These are phyloP conservation scores for Fusarium subglutinans DNA, from an alignment of 2,329 filamentous ascomycete species.

Conservation along the genomic window DNA sequence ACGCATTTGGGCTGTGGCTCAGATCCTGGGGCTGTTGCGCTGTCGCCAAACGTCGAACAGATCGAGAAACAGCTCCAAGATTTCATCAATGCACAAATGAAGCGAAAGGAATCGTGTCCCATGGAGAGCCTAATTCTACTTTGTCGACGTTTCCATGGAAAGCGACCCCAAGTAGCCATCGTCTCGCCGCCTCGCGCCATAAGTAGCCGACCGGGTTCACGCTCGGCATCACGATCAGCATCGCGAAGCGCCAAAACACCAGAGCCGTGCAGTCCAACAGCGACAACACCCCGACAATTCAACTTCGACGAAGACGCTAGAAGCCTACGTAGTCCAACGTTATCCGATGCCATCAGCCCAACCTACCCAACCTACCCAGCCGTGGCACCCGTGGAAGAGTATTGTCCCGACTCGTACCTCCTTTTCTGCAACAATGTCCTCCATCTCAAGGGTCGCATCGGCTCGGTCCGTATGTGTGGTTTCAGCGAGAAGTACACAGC, in stretches of 20 bases:
- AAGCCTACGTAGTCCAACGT: neutral
- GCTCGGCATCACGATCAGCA: constrained; percentile 15
- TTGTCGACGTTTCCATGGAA: constrained; percentile 49
- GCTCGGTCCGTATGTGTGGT: constrained; percentile 49
- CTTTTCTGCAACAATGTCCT: constrained; percentile 46
- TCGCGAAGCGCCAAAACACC: constrained; percentile 11
- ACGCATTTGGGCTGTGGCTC: constrained; percentile 49
- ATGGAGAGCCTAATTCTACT: constrained; percentile 47
- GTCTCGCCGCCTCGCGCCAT: neutral
- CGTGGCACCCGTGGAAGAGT: constrained; percentile 10
- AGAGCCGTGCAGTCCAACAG: constrained; percentile 8
- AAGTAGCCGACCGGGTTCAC: constrained; percentile 22
- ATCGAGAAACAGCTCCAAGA: constrained; percentile 41
- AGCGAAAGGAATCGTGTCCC: constrained; percentile 30
- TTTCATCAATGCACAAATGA: constrained; percentile 43
- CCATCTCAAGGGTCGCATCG: constrained; percentile 43
- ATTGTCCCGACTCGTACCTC: constrained; percentile 47
- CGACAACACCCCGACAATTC: neutral
- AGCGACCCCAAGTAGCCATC: neutral
- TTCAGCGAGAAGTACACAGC: constrained; percentile 47
- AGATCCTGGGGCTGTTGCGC: constrained; percentile 26
- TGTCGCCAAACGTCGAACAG: constrained; percentile 40
- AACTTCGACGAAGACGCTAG: neutral
- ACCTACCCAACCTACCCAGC: neutral
- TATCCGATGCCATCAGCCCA: neutral